Conservation (phyloP, 345 rosid species). For the Citrus australasica region DNA sequence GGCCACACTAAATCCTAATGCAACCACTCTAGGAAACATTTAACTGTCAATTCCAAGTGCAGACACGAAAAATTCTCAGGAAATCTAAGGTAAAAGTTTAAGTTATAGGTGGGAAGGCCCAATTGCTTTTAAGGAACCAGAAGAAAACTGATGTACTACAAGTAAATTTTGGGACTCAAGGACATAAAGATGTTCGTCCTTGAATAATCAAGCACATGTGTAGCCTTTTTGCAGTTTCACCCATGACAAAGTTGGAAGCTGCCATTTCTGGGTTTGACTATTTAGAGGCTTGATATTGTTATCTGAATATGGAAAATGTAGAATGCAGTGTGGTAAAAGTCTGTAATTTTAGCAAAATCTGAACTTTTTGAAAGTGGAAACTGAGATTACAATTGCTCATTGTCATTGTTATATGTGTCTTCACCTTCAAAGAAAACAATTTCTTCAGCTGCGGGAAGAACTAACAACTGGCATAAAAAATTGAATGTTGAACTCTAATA, state of each 20-base stretch:
- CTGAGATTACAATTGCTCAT: background rate
- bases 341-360: background rate
- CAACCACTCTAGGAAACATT: background rate
- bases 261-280: background rate
- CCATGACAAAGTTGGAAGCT: background rate
- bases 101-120: background rate
- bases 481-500: background rate
- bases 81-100: background rate
- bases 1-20: background rate
- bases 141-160: background rate
- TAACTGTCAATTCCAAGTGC: background rate
- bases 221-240: background rate
- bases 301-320: background rate
- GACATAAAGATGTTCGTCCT: background rate
- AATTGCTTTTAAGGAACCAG: background rate
- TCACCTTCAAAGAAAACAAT: background rate
- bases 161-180: too few species aligned
- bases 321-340: background rate
- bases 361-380: background rate
- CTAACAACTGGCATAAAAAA: background rate
- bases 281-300: background rate
- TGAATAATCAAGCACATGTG: background rate
- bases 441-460: background rate
- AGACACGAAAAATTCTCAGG: background rate
- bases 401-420: background rate